A percentile compares a stretch with the other conserved stretches of the same genome.
These are phyloP conservation scores for Passiflora organensis DNA, from an alignment of 345 rosid species.

Conservation along the genomic window DNA sequence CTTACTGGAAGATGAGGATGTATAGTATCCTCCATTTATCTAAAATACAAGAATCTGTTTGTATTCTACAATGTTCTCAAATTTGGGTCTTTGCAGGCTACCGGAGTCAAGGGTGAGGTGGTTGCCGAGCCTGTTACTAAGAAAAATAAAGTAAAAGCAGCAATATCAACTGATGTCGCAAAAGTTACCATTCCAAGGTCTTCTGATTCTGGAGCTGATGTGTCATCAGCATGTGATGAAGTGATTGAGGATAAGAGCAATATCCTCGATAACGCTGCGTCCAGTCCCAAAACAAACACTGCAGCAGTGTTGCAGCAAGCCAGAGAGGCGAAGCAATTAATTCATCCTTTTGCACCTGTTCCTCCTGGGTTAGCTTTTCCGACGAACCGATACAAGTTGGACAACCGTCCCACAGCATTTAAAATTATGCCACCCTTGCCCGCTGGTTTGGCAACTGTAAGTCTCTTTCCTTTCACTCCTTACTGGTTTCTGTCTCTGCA, in stretches of 20 bases:
- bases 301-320: conserved; percentile 34
- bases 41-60: neutral
- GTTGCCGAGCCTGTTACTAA: conserved; percentile 55
- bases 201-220: conserved; percentile 33
- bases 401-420: conserved; percentile 75
- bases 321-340: conserved; percentile 36
- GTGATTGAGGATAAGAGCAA: conserved; percentile 34
- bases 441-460: conserved; percentile 65
- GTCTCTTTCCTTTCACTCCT: conserved; percentile 21
- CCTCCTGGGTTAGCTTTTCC: conserved; percentile 25
- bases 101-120: conserved; percentile 60
- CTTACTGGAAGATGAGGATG: neutral
- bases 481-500: neutral
- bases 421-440: conserved; percentile 76
- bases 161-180: conserved; percentile 33
- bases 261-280: conserved; percentile 33
- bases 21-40: neutral
- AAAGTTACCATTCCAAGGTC: conserved; percentile 26
- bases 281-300: conserved; percentile 32
- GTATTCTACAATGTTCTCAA: conserved; percentile 7
- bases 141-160: conserved; percentile 56
- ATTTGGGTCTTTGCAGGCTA: conserved; percentile 49
- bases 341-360: conserved; percentile 27
- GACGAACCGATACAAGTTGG: conserved; percentile 68
- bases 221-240: conserved; percentile 32